phyloP scores from a whole-genome alignment of 2,329 filamentous ascomycete species.

The Xylaria arbuscula region DNA sequence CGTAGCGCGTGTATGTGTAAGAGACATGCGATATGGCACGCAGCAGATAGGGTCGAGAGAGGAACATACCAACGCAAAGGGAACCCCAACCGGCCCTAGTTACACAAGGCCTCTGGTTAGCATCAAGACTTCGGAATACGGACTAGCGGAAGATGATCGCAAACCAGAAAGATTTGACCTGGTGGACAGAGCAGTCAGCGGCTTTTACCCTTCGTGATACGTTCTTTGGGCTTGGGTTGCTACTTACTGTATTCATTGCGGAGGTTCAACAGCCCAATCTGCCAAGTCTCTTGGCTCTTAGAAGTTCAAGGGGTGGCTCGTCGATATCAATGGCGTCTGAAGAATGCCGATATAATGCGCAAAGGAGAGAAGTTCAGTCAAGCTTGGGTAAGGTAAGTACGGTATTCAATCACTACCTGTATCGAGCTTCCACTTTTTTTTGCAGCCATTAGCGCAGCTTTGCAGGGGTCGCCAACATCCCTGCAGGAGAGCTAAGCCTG shows the following conservation, averaged over 20 bases:
- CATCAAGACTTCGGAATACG: background rate
- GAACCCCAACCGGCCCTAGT: slow-evolving; percentile 90
- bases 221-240: background rate
- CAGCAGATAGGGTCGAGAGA: background rate
- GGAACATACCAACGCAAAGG: slow-evolving; percentile 78
- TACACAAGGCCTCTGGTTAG: slow-evolving; percentile 19
- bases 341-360: slow-evolving; percentile 3
- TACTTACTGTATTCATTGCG: slow-evolving; percentile 41
- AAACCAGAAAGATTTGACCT: slow-evolving; percentile 76
- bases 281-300: background rate
- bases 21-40: background rate
- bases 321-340: background rate
- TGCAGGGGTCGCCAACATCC: slow-evolving; percentile 10
- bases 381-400: slow-evolving; percentile 29
- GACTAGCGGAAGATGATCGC: slow-evolving; percentile 26
- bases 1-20: slow-evolving; percentile 14
- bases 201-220: slow-evolving; percentile 6
- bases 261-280: background rate
- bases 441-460: slow-evolving; percentile 8
- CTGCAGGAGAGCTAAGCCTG: slow-evolving; percentile 12
- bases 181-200: slow-evolving; percentile 38
- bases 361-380: background rate
- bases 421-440: slow-evolving; percentile 31
- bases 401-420: background rate
- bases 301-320: background rate